Evolutionary conservation across 495 filamentous ascomycete genomes (phyloP), one percentile per base, ranked within the genome.

Genomic region (Staphylotrichum longicolle): DNA sequence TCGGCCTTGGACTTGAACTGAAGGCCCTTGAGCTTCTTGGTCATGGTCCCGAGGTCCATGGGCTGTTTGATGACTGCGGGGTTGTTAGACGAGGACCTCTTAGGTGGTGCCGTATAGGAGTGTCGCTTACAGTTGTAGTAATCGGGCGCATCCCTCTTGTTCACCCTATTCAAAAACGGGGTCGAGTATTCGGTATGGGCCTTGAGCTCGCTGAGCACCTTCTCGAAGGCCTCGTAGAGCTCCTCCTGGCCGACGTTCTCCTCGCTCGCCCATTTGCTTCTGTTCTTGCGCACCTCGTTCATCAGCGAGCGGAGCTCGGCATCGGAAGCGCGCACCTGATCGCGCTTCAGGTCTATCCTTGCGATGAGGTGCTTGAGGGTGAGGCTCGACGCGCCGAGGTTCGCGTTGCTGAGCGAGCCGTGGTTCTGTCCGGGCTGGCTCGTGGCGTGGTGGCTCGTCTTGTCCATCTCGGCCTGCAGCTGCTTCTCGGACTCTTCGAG

Each of bases 221-320:
- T 96, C 68, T 99, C 94, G 14, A 91, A 82, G 9, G 94, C 88
- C 76, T 99, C 94, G 69, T 99, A 99, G 4, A 99, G 83, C 75
- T 99, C 94, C 68, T 98, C 94, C 75, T 99, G 94, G 59, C 91
- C 91, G 55, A 99, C 86, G 64, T 93, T 93, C 57, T 99, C 94
- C 72, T 97, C 94, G 73, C 86, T 97, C 20, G 94, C 94, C 94
- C 94, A 99, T 74, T 99, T 99, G 72, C 93, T 96, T 65, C 94
- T 80, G 68, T 96, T 96, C 70, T 98, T 98, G 57, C 94, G 85
- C 9, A 98, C 94, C 70, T 99, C 95, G 67, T 91, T 95, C 83
- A 99, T 93, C 60, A 99, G 77, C 51, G 83, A 89, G 55, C 95
- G 85, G 46, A 99, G 82, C 66, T 99, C 93, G 9, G 91, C 87